Evolutionary conservation across 768 basidiomycete species (phyloP), one percentile per base, ranked within the genome.

Genomic region (Termitomyces sp.): DNA sequence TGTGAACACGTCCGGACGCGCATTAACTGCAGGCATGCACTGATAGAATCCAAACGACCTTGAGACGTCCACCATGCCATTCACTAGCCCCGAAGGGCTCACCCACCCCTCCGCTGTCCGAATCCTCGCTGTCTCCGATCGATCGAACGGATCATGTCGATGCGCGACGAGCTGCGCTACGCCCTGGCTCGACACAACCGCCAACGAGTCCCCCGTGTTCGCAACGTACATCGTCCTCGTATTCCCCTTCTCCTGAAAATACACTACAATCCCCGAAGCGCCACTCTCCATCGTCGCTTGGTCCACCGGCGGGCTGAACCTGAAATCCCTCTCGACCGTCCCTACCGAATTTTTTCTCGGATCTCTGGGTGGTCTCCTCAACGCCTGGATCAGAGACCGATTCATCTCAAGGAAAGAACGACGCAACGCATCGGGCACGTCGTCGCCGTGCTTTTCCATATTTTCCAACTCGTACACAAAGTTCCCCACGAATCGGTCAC

Each of bases 71-170:
- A 91, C 83, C 65, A 94, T 90, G 66, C 96, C 93, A 71, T 95
- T 96, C 59, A 99, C 87, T 47, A 88, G 76, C 3, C 96, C 96
- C 49, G 87, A 84, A 11, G 92, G 90, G 1, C 94, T 94, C 54
- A 99, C 86, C 88, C 92, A 98, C 1, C 94, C 96, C 66, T 98
- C 96, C 8, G 94, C 92, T 1, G 83, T 75, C 28, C 96, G 85
- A 59, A 98, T 98, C n/a, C 95, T 81, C 14, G 77, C 79, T 8
- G 88, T 92, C 73, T 99, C 97, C 6, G 75, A 72, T 16, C 87
- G 81, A 64, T 98, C 91, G 60, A 92, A 94, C 0, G 97, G 96
- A 58, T 94, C 90, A 65, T 99, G 97, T 63, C 85, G 83, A 60
- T 77, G 79, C 26, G 95, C 90, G 35, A 97, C 75, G 14, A 85